Conservation (phyloP, 129 eudicot species). For the Arctium lappa region DNA sequence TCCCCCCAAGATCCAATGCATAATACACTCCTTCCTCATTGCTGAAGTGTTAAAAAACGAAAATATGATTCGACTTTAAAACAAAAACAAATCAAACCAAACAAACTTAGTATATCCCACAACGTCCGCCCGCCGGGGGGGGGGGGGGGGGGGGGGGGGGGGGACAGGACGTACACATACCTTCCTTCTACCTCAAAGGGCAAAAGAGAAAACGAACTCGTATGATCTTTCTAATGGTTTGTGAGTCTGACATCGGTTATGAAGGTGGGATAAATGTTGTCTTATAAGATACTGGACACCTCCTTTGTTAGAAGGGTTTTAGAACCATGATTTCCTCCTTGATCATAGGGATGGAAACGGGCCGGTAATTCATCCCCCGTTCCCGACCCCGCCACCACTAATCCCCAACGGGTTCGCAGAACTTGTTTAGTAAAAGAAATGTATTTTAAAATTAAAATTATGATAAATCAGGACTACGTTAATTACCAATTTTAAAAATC, state of each 20-base stretch:
- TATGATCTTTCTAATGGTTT: background rate
- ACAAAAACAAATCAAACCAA: background rate
- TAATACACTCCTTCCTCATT: constrained; percentile 84
- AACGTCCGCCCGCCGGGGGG: too few species aligned
- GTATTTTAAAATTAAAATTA: too few species aligned
- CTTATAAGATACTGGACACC: background rate
- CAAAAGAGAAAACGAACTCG: background rate
- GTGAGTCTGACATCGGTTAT: background rate
- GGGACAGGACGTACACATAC: background rate
- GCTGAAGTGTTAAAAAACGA: constrained; percentile 33
- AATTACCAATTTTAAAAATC: too few species aligned
- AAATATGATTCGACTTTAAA: background rate
- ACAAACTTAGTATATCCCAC: background rate
- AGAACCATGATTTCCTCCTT: too few species aligned
- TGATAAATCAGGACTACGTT: too few species aligned
- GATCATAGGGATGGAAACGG: too few species aligned
- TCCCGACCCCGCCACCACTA: too few species aligned
- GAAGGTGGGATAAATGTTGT: background rate
- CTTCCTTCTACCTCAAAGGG: background rate
- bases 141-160: background rate
- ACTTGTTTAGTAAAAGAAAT: too few species aligned
- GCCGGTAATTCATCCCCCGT: too few species aligned
- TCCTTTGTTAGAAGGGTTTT: too few species aligned
- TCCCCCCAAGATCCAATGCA: constrained; percentile 96
- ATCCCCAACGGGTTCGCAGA: too few species aligned